These are phyloP conservation scores for Vigna radiata DNA, from an alignment of 306 rosid genomes.

Conservation along the genomic window DNA sequence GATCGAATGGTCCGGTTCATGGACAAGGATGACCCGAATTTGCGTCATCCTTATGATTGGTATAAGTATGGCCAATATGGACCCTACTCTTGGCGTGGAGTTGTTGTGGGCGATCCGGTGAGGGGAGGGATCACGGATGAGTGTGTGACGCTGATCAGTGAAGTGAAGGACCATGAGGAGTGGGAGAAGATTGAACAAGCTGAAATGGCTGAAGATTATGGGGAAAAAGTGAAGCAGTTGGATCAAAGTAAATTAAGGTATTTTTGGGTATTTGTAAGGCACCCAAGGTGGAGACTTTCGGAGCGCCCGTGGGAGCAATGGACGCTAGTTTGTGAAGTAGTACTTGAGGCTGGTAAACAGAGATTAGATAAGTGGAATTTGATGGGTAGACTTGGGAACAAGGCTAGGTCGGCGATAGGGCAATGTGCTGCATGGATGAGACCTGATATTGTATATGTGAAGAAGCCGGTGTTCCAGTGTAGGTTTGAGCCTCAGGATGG, in stretches of 20 bases:
- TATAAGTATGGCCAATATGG: constrained; percentile 90
- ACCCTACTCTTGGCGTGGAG: constrained; percentile 91
- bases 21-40: constrained; percentile 88
- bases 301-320: constrained; percentile 92
- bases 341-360: constrained; percentile 78
- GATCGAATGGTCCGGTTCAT: constrained; percentile 88
- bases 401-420: constrained; percentile 67
- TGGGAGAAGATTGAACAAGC: constrained; percentile 90
- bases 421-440: constrained; percentile 96
- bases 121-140: constrained; percentile 76
- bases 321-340: constrained; percentile 83
- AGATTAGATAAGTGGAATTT: constrained; percentile 92
- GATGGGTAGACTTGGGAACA: constrained; percentile 93
- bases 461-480: constrained; percentile 80
- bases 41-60: constrained; percentile 89
- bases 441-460: constrained; percentile 88
- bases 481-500: constrained; percentile 89
- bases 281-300: constrained; percentile 77
- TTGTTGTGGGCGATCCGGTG: constrained; percentile 83
- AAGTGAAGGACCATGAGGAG: constrained; percentile 81
- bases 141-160: constrained; percentile 77
- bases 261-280: constrained; percentile 88
- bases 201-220: constrained; percentile 78
- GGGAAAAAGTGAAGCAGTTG: constrained; percentile 63
- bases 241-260: constrained; percentile 66